Evolutionary conservation across 163 green algal genomes (phyloP).

Genomic region (Volvox carteri): DNA sequence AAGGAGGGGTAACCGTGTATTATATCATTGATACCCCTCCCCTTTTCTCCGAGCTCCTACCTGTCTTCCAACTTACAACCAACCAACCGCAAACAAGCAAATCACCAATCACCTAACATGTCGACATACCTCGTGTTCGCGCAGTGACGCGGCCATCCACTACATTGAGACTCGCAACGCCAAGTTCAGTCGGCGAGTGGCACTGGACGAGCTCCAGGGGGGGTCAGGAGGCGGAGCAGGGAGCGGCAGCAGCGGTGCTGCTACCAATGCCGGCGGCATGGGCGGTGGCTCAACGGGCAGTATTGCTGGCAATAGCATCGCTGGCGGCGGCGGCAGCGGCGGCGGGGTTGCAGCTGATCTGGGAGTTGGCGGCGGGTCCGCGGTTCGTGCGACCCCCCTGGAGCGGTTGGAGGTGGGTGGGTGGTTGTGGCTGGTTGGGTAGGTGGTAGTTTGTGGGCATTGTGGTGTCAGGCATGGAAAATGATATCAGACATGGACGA

Average conservation of each 20-base stretch:
- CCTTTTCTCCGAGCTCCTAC: too few species aligned
- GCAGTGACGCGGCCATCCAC: slow-evolving; percentile 16
- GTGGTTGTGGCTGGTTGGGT: background rate
- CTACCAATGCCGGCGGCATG: background rate
- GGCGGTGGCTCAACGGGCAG: background rate
- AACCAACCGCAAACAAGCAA: too few species aligned
- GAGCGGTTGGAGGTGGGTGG: slow-evolving; percentile 34
- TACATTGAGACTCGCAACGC: slow-evolving; percentile 47
- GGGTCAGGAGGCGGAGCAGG: background rate
- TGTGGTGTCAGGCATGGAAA: too few species aligned
- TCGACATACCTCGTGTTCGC: too few species aligned
- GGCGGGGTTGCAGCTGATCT: background rate
- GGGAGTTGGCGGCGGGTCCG: background rate
- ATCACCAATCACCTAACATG: too few species aligned
- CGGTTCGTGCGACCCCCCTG: background rate
- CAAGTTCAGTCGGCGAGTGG: slow-evolving; percentile 37
- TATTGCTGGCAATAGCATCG: background rate
- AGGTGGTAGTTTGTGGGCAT: too few species aligned
- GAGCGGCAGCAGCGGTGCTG: background rate
- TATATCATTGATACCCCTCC: too few species aligned
- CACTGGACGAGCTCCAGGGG: slow-evolving; percentile 40
- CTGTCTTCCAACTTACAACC: too few species aligned
- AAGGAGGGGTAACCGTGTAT: too few species aligned
- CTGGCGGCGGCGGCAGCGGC: background rate
- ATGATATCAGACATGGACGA: too few species aligned